Evolutionary conservation across 176 grass and related monocot genomes (phyloP), one percentile per base, ranked within the genome.

Genomic region (Carex cristatella): DNA sequence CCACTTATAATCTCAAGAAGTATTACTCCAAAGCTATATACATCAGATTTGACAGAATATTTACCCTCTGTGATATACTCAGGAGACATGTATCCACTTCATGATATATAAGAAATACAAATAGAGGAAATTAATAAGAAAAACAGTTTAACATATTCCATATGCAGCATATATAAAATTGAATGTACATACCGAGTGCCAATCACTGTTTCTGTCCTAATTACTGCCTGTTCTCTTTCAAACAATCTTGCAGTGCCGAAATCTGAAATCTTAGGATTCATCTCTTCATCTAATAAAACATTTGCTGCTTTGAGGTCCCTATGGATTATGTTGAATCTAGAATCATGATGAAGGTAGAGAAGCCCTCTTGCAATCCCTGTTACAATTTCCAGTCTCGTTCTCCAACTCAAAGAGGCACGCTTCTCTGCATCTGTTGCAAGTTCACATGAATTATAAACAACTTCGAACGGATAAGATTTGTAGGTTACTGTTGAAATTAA

Each of bases 221-320:
- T 84, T 15, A 89, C 85, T 2, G 23, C 55, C 3, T 49, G 82
- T 2, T 81, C 68, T 8, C 60, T 14, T 42, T n/a, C 61, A 51
- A 95, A 92, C 4, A 53, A 48, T 78, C 61, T 87, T 13, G 89
- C 93, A 15, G 87, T 92, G 32, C 93, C 91, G 1, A 95, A 95
- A 53, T 95, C 89, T 28, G 93, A 95, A 66, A 95, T 91, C 87
- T 95, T 95, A 35, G 93, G 90, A 38, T 85, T 89, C 90, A 92
- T 95, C 0, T 87, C 46, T 15, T 4, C 15, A 37, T 91, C 87
- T 57, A 95, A 87, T 31, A 95, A 88, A 2, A 91, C 81, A 10
- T 95, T 95, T 4, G 88, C 90, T 0, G 90, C 86, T 86, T 95
- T 95, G 0, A 95, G 44, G 66, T 95, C 90, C 1, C 91, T 80